Base-by-base conservation (phyloP, 441 rosid species). In the Syzygium malaccense region DNA sequence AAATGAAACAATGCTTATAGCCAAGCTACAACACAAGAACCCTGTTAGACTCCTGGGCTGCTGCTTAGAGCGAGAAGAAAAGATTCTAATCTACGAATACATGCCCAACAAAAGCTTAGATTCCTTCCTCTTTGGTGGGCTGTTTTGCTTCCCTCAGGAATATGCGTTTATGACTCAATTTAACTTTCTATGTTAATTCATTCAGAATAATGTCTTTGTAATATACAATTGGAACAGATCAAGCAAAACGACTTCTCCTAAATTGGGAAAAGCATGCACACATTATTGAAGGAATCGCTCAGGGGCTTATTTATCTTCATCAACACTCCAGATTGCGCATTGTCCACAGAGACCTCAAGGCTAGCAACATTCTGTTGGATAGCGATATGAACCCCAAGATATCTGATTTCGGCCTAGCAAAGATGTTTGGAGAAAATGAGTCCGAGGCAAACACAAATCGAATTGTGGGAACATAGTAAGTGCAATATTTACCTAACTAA, bases 221-320 rank as follows among this genome's bases (percentile, higher is more conserved):
- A 37, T 3, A 71, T 55, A 26, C 28, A 84, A 84, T 84, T 49
- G 49, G 26, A 19, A 37, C 64, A 85, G 86, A 85, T 85, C 48
- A 53, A 30, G 20, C 26, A 12, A 32, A 56, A 54, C 37, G 49
- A 3, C 6, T 1, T 55, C 45, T 53, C 45, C 41, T 55, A 13
- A 55, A 32, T n/a, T 85, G 86, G 86, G 86, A 32, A 85, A 85
- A 0, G 0, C 57, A n/a, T 25, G 37, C 8, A 0, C 25, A 18
- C 60, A 55, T 85, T 53, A 0, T 85, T 30, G 56, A 32, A 11
- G 64, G 86, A 56, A 85, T 85, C 0, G 5, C n/a, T 2, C 86
- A 23, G 25, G 86, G 86, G 60, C 86, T 49, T 55, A 8, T 85
- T 19, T 85, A 85, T 85, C 86, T 85, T 85, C 86, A 85, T 85